Percentiles rank a stretch among this genome's conserved stretches.
Evolutionary conservation across 495 filamentous ascomycete species (phyloP).

Genomic region (Tetracladium marchalianum): DNA sequence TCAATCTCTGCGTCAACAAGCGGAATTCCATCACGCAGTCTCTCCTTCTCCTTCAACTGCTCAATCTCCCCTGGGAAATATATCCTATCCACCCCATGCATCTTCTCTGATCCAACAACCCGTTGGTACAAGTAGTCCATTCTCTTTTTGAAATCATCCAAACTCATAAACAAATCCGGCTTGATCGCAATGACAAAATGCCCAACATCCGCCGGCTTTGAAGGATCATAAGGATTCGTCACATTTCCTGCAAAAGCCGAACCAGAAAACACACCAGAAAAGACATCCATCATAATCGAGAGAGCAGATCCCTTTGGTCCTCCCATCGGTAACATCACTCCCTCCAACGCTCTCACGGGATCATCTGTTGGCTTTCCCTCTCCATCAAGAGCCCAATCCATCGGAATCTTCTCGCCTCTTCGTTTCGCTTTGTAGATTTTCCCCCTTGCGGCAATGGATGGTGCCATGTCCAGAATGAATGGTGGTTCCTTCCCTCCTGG

Average conservation of each 20-base stretch:
- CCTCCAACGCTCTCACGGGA: conserved; percentile 52
- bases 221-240: conserved; percentile 61
- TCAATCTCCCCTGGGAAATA: conserved; percentile 78
- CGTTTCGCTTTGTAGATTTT: conserved; percentile 68
- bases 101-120: conserved; percentile 54
- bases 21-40: conserved; percentile 52
- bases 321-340: conserved; percentile 73
- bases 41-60: conserved; percentile 46
- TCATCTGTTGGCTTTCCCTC: conserved; percentile 63
- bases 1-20: conserved; percentile 55
- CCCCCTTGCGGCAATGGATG: conserved; percentile 58
- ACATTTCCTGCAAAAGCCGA: conserved; percentile 65
- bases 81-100: conserved; percentile 61
- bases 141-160: conserved; percentile 56
- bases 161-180: conserved; percentile 64
- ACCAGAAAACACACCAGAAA: conserved; percentile 65
- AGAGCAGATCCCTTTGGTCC: conserved; percentile 67
- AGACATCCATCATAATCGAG: conserved; percentile 78
- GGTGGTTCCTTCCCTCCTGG: conserved; percentile 39
- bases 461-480: conserved; percentile 76
- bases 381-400: conserved; percentile 62
- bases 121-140: conserved; percentile 62
- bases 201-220: conserved; percentile 57
- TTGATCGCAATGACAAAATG: conserved; percentile 69
- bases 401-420: conserved; percentile 63